Percentiles rank a stretch among this genome's conserved stretches.
phyloP scores from a whole-genome alignment of 73 alveolate species.

The Tetrahymena elliotti region DNA sequence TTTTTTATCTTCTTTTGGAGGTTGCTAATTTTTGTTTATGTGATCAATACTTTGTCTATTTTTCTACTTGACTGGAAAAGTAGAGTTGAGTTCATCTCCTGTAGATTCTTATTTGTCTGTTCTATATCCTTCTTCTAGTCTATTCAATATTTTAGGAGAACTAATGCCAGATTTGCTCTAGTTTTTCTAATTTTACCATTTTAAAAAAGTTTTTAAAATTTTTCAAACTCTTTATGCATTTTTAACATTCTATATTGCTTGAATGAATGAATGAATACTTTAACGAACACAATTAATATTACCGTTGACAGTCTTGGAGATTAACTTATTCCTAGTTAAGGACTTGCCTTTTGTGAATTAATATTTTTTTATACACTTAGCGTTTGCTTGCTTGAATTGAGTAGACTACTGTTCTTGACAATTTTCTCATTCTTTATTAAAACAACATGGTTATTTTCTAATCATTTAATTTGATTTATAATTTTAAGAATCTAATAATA shows the following conservation, averaged over 20 bases:
- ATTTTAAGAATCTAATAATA: neutral
- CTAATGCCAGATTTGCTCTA: neutral
- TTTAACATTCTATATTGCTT: too few species aligned
- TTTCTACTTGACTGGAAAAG: neutral
- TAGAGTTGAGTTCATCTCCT: neutral
- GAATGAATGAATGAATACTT: too few species aligned
- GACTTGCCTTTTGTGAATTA: neutral
- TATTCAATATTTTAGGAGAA: neutral
- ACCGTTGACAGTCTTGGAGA: neutral
- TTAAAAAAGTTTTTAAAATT: neutral
- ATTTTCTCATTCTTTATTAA: neutral
- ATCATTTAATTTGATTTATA: neutral
- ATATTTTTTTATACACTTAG: neutral
- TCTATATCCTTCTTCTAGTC: neutral
- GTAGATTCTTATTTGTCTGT: neutral
- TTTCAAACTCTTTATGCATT: too few species aligned
- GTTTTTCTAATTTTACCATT: neutral
- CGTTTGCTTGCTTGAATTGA: neutral
- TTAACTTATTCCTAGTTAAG: neutral
- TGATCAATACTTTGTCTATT: neutral
- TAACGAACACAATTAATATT: neutral
- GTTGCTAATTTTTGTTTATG: neutral
- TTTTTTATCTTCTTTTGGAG: neutral
- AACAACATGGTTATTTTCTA: neutral
- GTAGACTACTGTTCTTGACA: neutral